A percentile compares a stretch with the other conserved stretches of the same genome.
Conservation (phyloP, 2,329 filamentous ascomycete species). For the Phoma sp. region DNA sequence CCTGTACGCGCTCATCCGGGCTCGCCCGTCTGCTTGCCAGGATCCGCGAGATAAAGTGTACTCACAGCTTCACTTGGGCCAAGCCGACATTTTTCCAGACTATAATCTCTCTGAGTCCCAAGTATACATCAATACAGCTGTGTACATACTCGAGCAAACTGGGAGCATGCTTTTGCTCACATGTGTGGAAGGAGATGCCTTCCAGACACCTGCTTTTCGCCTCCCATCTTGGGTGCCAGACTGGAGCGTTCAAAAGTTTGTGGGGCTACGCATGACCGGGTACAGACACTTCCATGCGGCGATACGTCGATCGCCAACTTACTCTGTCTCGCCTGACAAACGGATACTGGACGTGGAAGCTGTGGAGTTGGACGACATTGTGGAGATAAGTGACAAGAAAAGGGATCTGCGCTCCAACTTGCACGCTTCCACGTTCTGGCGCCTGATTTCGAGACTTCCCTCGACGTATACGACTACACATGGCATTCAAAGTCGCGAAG, state of each 20-base stretch:
- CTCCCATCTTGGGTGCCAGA: slow-evolving; percentile 32
- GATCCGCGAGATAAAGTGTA: slow-evolving; percentile 30
- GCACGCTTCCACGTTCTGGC: slow-evolving; percentile 13
- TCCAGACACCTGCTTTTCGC: slow-evolving; percentile 8
- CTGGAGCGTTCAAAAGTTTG: slow-evolving; percentile 16
- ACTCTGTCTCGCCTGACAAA: neutral
- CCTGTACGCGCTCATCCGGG: slow-evolving; percentile 23
- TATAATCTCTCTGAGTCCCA: slow-evolving; percentile 12
- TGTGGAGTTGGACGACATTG: slow-evolving; percentile 8
- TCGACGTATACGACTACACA: slow-evolving; percentile 6
- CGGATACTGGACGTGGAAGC: slow-evolving; percentile 15
- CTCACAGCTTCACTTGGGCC: slow-evolving; percentile 21
- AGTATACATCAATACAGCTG: slow-evolving; percentile 22
- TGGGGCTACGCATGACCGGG: slow-evolving; percentile 21
- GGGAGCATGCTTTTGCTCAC: slow-evolving; percentile 21
- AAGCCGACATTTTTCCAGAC: slow-evolving; percentile 16
- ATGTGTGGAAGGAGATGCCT: slow-evolving; percentile 24
- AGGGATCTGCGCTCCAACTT: slow-evolving; percentile 2
- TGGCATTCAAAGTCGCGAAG: slow-evolving; percentile 7
- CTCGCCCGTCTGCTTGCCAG: slow-evolving; percentile 15
- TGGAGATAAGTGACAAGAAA: slow-evolving; percentile 13
- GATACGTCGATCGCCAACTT: neutral
- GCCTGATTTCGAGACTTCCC: slow-evolving; percentile 8
- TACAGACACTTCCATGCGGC: slow-evolving; percentile 20
- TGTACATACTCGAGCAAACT: slow-evolving; percentile 20